Evolutionary conservation across 176 grass and related monocot species (phyloP), one percentile per base, ranked within the genome.

Genomic region (Carex kokanica): DNA sequence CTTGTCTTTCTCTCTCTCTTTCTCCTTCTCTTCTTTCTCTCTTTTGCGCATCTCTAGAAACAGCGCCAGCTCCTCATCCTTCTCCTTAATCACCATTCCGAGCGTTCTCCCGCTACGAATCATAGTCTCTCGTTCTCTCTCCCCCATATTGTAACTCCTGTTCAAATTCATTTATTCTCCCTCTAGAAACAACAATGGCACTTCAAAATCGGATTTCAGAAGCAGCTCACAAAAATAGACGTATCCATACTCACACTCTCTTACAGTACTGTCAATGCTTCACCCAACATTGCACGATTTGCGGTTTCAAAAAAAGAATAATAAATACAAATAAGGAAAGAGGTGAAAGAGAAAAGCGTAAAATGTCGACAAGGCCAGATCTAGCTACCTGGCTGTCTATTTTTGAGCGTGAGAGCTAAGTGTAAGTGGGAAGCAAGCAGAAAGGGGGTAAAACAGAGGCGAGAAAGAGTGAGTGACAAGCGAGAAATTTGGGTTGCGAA

Each of bases 21-120:
- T 82, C 40, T 51, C 79, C 58, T 64, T 82, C 60, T 82, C 80
- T 88, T 93, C 92, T 86, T 91, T 94, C 70, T 94, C 92, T 83
- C 91, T 86, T 54, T 91, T 94, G 87, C 95, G 95, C 95, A 98
- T 98, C 93, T 98, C 92, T 55, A 98, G 95, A 88, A 98, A 98
- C 63, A 98, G 89, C 52, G 95, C 95, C 9, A 98, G 95, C 84
- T 98, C 95, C 79, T 98, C 95, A 69, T 98, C 95, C 92, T 93
- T 93, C 91, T 94, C 92, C 86, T 88, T 87, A 77, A 94, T 93
- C 87, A 98, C 93, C 71, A 91, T 90, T 49, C 86, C 91, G 0
- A 97, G 89, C 53, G 91, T 95, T 66, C 92, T 89, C 64, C 87
- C 92, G 38, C 88, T 62, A 25, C 66, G 21, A 47, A 63, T 17